phyloP scores from a whole-genome alignment of 345 rosid genomes.

The Boechera retrofracta region DNA sequence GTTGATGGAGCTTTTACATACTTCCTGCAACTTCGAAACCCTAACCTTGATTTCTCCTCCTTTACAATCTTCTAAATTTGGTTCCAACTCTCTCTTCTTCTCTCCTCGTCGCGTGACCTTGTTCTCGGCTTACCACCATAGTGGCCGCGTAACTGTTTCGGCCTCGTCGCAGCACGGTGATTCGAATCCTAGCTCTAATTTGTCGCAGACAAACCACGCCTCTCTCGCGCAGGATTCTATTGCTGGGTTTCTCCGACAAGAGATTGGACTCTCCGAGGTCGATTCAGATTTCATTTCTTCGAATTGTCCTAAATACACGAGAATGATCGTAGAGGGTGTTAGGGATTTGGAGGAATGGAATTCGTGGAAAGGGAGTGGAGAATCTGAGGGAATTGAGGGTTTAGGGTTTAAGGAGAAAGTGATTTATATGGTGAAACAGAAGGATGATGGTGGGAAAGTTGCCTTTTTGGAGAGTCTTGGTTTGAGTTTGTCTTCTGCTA shows the following conservation, averaged over 20 bases:
- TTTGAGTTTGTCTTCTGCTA: constrained; percentile 70
- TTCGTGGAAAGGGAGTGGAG: constrained; percentile 50
- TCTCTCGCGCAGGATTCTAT: constrained; percentile 59
- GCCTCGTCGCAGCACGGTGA: constrained; percentile 32
- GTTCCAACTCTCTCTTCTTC: constrained; percentile 20
- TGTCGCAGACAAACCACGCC: constrained; percentile 26
- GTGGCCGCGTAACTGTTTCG: constrained; percentile 31
- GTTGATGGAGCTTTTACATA: constrained; percentile 33
- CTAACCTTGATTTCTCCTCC: constrained; percentile 15
- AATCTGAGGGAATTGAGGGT: constrained; percentile 36
- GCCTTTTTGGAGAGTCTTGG: constrained; percentile 91
- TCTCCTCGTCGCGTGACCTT: constrained; percentile 37
- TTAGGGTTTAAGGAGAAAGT: constrained; percentile 72
- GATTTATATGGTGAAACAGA: constrained; percentile 67
- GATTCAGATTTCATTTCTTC: constrained; percentile 58
- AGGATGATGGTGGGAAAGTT: constrained; percentile 77
- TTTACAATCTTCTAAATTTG: not conserved
- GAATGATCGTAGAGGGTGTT: constrained; percentile 63
- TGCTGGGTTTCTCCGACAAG: constrained; percentile 54
- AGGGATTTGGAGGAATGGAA: constrained; percentile 80
- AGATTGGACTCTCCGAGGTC: constrained; percentile 54
- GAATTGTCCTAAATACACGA: constrained; percentile 59
- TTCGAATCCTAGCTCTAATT: constrained; percentile 18
- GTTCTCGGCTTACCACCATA: constrained; percentile 19
- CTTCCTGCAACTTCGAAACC: constrained; percentile 28